Conservation (phyloP, 202 grass and related monocot genomes). For the Panicum hallii region DNA sequence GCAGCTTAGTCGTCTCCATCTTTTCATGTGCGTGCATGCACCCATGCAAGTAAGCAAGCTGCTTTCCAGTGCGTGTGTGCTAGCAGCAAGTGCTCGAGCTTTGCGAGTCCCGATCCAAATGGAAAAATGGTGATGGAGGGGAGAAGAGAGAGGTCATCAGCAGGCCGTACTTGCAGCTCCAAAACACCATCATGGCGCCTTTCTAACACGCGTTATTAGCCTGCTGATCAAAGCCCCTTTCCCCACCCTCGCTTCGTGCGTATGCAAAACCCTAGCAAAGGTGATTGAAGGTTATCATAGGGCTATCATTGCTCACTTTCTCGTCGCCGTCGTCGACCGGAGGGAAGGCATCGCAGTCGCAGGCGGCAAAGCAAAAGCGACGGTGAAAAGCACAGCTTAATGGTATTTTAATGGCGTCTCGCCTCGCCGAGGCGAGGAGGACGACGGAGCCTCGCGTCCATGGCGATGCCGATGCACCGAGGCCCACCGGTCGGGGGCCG, state of each 20-base stretch:
- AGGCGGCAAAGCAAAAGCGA: slow-evolving; percentile 15
- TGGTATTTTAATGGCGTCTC: slow-evolving; percentile 34
- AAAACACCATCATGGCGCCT: slow-evolving; percentile 56
- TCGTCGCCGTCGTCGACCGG: slow-evolving; percentile 1
- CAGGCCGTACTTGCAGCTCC: slow-evolving; percentile 15
- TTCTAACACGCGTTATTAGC: slow-evolving; percentile 49
- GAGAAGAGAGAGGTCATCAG: not conserved
- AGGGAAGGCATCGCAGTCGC: not conserved
- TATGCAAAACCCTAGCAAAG: slow-evolving; percentile 56
- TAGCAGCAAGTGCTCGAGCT: slow-evolving; percentile 11
- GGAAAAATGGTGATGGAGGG: slow-evolving; percentile 39
- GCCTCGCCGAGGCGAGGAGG: slow-evolving; percentile 35
- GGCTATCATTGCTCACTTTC: slow-evolving; percentile 44
- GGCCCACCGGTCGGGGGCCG: not conserved
- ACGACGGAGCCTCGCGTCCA: slow-evolving; percentile 5
- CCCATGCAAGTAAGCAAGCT: slow-evolving; percentile 34
- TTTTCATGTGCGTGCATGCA: slow-evolving; percentile 58
- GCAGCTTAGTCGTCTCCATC: slow-evolving; percentile 48
- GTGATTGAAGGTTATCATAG: slow-evolving; percentile 37
- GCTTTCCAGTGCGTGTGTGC: slow-evolving; percentile 40
- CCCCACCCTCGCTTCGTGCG: slow-evolving; percentile 2
- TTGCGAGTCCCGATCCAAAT: slow-evolving; percentile 52
- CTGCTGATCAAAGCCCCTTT: not conserved
- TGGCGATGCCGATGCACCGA: slow-evolving; percentile 1
- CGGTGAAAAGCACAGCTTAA: not conserved